phyloP scores from a whole-genome alignment of 495 filamentous ascomycete species.

The Symbiotaphrina buchneri region DNA sequence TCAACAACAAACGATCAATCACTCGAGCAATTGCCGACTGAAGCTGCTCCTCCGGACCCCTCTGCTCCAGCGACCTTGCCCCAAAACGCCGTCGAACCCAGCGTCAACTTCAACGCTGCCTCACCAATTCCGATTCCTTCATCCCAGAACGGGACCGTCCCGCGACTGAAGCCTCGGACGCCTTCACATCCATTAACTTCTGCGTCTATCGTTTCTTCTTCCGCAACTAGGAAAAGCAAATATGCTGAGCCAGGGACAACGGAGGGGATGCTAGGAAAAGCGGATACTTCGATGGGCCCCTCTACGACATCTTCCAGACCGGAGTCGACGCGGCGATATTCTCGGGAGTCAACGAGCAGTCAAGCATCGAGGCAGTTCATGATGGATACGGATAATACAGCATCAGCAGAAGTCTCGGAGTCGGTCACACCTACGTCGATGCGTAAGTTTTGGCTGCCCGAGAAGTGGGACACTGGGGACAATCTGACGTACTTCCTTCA shows the following conservation, averaged over 20 bases:
- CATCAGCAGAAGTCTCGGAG: no score
- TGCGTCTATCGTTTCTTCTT: constrained; percentile 11
- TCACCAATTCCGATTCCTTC: neutral
- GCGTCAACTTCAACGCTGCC: neutral
- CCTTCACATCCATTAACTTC: constrained; percentile 15
- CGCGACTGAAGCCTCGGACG: constrained; percentile 8
- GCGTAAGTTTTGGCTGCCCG: no score
- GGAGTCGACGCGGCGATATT: constrained; percentile 5
- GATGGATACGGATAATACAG: no score
- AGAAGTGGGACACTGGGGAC: no score
- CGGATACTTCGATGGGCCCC: constrained; percentile 39
- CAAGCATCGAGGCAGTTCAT: no score
- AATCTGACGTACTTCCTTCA: no score
- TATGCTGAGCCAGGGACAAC: constrained; percentile 27
- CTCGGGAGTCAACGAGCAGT: no score
- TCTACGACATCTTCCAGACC: constrained; percentile 16
- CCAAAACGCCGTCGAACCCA: neutral
- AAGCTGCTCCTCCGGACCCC: neutral
- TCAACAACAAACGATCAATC: no score
- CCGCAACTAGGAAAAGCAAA: constrained; percentile 24
- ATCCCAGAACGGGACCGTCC: neutral
- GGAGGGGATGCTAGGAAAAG: constrained; percentile 23
- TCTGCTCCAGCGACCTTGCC: neutral
- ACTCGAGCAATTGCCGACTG: no score
- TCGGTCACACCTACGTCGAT: no score